phyloP scores from a whole-genome alignment of 73 alveolate genomes.

The Paramecium octaurelia region DNA sequence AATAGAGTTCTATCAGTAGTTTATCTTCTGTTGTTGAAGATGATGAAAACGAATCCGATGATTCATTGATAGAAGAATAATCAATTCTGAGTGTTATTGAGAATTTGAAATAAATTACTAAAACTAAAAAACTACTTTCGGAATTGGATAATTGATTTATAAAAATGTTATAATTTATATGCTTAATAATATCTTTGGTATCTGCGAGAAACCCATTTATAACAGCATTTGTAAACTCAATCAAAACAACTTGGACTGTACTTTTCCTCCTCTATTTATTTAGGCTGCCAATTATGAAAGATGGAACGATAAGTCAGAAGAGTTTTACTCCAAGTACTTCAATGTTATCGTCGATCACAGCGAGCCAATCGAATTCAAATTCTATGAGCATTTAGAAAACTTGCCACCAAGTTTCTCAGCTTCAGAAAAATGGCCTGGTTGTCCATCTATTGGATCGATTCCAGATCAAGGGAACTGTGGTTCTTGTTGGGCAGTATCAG shows the following conservation, averaged over 20 bases:
- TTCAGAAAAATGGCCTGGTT: constrained; percentile 60
- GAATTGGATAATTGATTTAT: constrained; percentile 5
- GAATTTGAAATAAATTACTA: neutral
- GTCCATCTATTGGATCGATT: constrained; percentile 39
- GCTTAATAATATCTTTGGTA: neutral
- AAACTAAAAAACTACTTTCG: neutral
- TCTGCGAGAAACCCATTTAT: neutral
- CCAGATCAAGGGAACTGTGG: constrained; percentile 79
- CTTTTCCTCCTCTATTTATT: neutral
- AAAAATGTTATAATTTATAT: neutral
- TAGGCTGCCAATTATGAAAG: neutral
- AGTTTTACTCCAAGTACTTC: neutral
- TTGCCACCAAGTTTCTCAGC: constrained; percentile 62
- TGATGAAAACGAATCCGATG: neutral
- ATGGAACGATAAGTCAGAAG: neutral
- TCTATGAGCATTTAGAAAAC: neutral
- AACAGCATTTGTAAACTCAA: neutral
- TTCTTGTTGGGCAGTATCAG: constrained; percentile 89
- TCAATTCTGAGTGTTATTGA: neutral
- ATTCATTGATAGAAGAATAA: neutral
- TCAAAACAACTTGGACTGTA: neutral
- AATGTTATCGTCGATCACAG: neutral
- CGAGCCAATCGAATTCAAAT: neutral
- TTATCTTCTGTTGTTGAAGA: neutral
- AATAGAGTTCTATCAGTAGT: neutral